Evolutionary conservation across 2,329 filamentous ascomycete species (phyloP).

Genomic region (Dissoconium aciculare): DNA sequence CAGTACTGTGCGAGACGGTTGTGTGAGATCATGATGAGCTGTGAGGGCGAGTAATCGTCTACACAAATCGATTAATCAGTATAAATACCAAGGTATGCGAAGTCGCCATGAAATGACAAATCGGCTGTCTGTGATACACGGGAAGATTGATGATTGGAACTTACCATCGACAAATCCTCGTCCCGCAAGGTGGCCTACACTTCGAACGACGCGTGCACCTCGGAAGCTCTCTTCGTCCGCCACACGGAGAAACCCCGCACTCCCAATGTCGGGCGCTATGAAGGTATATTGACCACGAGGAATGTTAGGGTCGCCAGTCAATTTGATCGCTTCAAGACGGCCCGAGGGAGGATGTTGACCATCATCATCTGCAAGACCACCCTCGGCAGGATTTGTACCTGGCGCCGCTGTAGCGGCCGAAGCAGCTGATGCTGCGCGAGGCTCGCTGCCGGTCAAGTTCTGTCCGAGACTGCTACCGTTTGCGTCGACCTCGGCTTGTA

Average conservation of each 20-base stretch:
- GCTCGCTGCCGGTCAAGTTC: background rate
- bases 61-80: slow-evolving; percentile 7
- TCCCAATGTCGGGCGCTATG: slow-evolving; percentile 60
- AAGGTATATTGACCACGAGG: slow-evolving; percentile 77
- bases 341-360: slow-evolving; percentile 40
- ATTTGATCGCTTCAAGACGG: slow-evolving; percentile 66
- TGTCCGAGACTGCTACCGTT: background rate
- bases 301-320: slow-evolving; percentile 83
- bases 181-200: slow-evolving; percentile 62
- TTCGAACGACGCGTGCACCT: slow-evolving; percentile 59
- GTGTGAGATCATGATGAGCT: slow-evolving; percentile 65
- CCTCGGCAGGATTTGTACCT: slow-evolving; percentile 1
- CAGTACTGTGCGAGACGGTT: slow-evolving; percentile 70
- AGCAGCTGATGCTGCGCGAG: background rate
- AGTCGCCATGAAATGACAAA: no score
- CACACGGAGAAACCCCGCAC: slow-evolving; percentile 46
- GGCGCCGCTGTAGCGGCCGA: background rate
- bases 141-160: slow-evolving; percentile 25
- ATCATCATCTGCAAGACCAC: slow-evolving; percentile 25
- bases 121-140: no score
- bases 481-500: slow-evolving; percentile 24
- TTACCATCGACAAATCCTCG: slow-evolving; percentile 57
- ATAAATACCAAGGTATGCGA: no score
- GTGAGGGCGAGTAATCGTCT: slow-evolving; percentile 62
- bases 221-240: slow-evolving; percentile 53